phyloP scores from a whole-genome alignment of 148 eudicot genomes.

The Simmondsia chinensis region DNA sequence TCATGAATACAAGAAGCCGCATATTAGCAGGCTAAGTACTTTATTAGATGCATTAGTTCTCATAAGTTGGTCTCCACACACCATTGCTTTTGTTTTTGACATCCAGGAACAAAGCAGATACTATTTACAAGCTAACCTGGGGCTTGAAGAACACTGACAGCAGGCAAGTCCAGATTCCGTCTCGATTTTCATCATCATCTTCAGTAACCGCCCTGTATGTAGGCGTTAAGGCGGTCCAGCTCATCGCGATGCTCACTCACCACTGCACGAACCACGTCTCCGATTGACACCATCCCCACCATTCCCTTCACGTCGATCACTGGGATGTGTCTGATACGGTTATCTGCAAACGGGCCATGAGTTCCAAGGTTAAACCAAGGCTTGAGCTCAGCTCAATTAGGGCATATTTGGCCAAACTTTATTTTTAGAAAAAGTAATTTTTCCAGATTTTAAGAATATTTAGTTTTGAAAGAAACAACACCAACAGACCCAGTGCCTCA shows the following conservation, averaged over 20 bases:
- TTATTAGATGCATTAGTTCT: too few species aligned
- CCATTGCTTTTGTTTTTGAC: too few species aligned
- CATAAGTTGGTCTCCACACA: too few species aligned
- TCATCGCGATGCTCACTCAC: slow-evolving; percentile 90
- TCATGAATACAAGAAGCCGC: too few species aligned
- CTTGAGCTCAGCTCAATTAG: too few species aligned
- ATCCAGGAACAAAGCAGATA: too few species aligned
- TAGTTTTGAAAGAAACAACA: neutral
- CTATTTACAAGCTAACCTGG: too few species aligned
- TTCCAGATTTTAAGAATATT: neutral
- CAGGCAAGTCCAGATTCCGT: too few species aligned
- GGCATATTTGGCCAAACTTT: too few species aligned
- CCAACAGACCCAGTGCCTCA: neutral
- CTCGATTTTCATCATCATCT: slow-evolving; percentile 55
- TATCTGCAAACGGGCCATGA: slow-evolving; percentile 41
- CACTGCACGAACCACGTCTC: slow-evolving; percentile 99
- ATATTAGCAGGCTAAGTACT: too few species aligned
- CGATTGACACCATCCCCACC: slow-evolving; percentile 99
- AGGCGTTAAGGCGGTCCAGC: slow-evolving; percentile 85
- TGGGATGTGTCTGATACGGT: slow-evolving; percentile 96
- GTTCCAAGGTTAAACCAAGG: neutral
- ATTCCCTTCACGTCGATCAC: slow-evolving; percentile 58
- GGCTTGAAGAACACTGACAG: too few species aligned
- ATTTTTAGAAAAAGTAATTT: too few species aligned
- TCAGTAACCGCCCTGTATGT: slow-evolving; percentile 90